A percentile compares a stretch with the other conserved stretches of the same genome.
phyloP scores from a whole-genome alignment of 345 rosid genomes.

The Linum tenue region DNA sequence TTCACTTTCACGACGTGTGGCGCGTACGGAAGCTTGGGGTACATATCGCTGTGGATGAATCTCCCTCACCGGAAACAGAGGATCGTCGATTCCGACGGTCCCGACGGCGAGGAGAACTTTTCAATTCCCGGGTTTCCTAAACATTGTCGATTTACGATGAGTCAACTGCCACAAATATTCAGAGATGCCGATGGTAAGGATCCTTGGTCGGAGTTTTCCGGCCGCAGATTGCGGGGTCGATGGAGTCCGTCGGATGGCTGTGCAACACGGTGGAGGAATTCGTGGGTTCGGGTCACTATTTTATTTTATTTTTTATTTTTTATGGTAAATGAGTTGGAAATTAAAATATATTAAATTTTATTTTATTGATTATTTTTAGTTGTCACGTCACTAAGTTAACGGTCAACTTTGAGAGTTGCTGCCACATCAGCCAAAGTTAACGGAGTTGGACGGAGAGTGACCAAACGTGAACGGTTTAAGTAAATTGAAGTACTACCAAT shows the following conservation, averaged over 20 bases:
- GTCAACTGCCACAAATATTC: conserved; percentile 26
- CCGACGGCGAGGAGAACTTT: conserved; percentile 20
- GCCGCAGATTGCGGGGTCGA: conserved; percentile 18
- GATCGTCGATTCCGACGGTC: conserved; percentile 11
- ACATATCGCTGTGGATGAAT: conserved; percentile 33
- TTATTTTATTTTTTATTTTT: no score
- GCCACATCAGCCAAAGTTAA: no score
- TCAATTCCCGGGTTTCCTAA: conserved; percentile 38
- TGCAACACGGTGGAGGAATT: conserved; percentile 36
- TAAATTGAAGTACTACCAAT: no score
- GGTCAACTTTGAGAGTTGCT: no score
- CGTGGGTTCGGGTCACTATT: conserved; percentile 25
- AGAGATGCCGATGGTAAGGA: conserved; percentile 35
- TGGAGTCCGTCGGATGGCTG: conserved; percentile 28
- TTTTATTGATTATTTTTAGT: no score
- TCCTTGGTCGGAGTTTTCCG: conserved; percentile 35
- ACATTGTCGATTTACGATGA: conserved; percentile 26
- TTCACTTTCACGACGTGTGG: conserved; percentile 27
- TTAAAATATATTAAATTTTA: no score
- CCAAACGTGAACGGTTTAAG: no score
- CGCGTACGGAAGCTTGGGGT: conserved; percentile 35
- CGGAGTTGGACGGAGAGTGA: no score
- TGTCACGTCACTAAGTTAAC: no score
- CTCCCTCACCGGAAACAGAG: conserved; percentile 38
- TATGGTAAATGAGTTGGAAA: no score